Evolutionary conservation across 495 filamentous ascomycete species (phyloP).

Genomic region (Xylaria flabelliformis): DNA sequence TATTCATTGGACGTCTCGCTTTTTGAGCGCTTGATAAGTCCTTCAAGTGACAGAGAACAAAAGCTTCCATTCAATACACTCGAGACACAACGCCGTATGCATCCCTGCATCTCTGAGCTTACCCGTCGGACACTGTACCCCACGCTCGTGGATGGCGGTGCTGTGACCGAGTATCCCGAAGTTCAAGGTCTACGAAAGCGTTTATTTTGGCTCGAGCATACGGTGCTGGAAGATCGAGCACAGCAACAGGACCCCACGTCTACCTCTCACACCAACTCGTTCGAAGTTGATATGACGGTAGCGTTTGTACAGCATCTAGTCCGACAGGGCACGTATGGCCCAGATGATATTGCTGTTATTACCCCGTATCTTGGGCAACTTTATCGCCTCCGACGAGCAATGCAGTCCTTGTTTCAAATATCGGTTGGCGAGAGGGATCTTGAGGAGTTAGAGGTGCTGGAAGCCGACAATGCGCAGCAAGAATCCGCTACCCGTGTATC

Average conservation of each 20-base stretch:
- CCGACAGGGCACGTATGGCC: conserved; percentile 68
- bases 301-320: conserved; percentile 74
- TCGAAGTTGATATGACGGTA: conserved; percentile 70
- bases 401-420: conserved; percentile 64
- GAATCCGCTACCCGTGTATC: conserved; percentile 23
- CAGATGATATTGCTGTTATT: conserved; percentile 76
- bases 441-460: conserved; percentile 62
- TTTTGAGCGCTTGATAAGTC: conserved; percentile 71
- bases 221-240: conserved; percentile 58
- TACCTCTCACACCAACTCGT: conserved; percentile 70
- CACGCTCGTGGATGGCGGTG: conserved; percentile 61
- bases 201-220: conserved; percentile 80
- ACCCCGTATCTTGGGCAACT: conserved; percentile 82
- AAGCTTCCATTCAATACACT: conserved; percentile 63
- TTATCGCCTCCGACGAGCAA: conserved; percentile 59
- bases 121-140: conserved; percentile 72
- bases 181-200: conserved; percentile 69
- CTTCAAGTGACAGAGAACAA: conserved; percentile 39
- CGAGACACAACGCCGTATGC: conserved; percentile 78
- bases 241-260: conserved; percentile 48
- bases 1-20: conserved; percentile 70
- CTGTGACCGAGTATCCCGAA: conserved; percentile 60
- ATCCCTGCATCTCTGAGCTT: conserved; percentile 69
- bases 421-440: conserved; percentile 71
- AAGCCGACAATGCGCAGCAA: conserved; percentile 44